phyloP scores from a whole-genome alignment of 78 protist genomes.

The Planoprotostelium fungivorum region DNA sequence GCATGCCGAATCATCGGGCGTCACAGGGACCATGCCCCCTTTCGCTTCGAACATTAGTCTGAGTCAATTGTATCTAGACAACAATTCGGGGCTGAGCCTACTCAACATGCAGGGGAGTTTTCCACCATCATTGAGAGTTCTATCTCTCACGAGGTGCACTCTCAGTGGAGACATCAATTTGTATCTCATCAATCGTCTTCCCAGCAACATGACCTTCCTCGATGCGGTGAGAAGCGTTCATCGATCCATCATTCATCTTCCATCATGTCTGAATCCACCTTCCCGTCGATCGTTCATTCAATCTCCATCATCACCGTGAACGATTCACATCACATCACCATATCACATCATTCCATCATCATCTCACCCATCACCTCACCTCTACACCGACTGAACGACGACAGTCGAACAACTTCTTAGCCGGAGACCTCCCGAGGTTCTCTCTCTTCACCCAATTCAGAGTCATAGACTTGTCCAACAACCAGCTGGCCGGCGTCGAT shows the following conservation, averaged over 20 bases:
- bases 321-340: no score
- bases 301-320: no score
- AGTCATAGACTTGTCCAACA: neutral
- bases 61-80: neutral
- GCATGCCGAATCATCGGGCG: neutral
- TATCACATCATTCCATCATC: no score
- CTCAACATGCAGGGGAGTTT: neutral
- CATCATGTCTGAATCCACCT: no score
- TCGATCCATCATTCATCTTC: no score
- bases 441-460: no score
- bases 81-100: neutral
- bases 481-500: neutral
- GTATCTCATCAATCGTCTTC: neutral
- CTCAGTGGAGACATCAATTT: neutral
- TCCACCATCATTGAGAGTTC: neutral
- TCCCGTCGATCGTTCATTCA: no score
- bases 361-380: no score
- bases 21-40: neutral
- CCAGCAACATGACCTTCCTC: neutral
- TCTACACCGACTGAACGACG: no score
- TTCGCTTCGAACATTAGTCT: neutral
- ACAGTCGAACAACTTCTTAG: no score
- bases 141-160: neutral
- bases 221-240: no score
- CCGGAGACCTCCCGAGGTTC: no score